These are phyloP conservation scores for Boeremia lycopersici DNA, from an alignment of 2,329 filamentous ascomycete species.

Conservation along the genomic window DNA sequence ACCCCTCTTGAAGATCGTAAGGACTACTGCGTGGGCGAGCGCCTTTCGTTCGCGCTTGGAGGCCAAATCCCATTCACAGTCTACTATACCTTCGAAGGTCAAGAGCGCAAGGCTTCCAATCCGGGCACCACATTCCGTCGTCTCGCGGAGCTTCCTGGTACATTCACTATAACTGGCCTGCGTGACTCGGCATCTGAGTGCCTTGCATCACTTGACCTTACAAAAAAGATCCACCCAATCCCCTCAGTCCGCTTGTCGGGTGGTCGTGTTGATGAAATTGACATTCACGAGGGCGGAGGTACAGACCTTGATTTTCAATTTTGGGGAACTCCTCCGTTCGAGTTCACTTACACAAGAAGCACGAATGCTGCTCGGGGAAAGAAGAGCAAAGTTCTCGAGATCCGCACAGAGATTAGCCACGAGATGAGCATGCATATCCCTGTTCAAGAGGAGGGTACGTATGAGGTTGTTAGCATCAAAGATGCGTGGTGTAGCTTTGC, in stretches of 20 bases:
- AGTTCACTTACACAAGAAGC: conserved; percentile 94
- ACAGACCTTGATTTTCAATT: conserved; percentile 95
- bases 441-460: conserved; percentile 92
- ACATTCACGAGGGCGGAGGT: conserved; percentile 96
- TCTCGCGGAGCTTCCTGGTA: conserved; percentile 87
- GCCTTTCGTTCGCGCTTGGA: conserved; percentile 87
- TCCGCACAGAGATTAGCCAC: conserved; percentile 82
- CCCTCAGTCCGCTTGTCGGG: conserved; percentile 89
- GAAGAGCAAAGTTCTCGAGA: conserved; percentile 79
- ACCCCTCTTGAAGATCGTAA: conserved; percentile 81
- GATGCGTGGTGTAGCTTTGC: conserved; percentile 91
- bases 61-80: conserved; percentile 93
- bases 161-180: conserved; percentile 84
- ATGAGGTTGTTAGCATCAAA: conserved; percentile 96
- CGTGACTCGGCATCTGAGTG: conserved; percentile 90
- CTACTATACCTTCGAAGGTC: conserved; percentile 85
- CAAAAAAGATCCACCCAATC: conserved; percentile 86
- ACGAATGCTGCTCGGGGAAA: conserved; percentile 72
- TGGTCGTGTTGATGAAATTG: conserved; percentile 78
- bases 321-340: conserved; percentile 92
- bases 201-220: conserved; percentile 76
- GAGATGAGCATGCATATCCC: conserved; percentile 81
- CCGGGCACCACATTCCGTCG: conserved; percentile 85
- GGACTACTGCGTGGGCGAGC: conserved; percentile 95
- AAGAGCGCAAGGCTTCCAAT: conserved; percentile 77